A percentile compares a stretch with the other conserved stretches of the same genome.
Conservation (phyloP, 108 stramenopile species). For the Pseudonitzschia multiseries region DNA sequence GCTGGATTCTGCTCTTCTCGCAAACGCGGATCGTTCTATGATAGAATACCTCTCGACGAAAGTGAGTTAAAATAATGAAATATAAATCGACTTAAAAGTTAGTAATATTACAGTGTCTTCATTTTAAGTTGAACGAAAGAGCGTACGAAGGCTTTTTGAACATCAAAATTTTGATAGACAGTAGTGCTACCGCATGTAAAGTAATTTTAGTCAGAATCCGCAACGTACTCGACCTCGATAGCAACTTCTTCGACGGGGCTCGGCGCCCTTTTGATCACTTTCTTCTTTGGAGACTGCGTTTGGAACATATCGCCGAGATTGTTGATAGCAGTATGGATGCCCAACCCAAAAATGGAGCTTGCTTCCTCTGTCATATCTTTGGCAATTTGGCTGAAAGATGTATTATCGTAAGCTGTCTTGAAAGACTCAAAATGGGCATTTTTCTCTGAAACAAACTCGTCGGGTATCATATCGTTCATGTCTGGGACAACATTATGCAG, state of each 20-base stretch:
- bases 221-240: slow-evolving; percentile 55
- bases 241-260: slow-evolving; percentile 45
- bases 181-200: not conserved
- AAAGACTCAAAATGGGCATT: slow-evolving; percentile 31
- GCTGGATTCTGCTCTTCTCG: slow-evolving; percentile 68
- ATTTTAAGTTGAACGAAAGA: not conserved
- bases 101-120: not conserved
- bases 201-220: slow-evolving; percentile 24
- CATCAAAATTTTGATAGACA: not conserved
- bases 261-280: not conserved
- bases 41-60: slow-evolving; percentile 68
- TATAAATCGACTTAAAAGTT: not conserved
- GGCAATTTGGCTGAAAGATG: slow-evolving; percentile 33
- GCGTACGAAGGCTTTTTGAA: not conserved
- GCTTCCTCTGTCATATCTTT: slow-evolving; percentile 34
- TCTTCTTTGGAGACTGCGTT: not conserved
- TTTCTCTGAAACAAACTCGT: slow-evolving; percentile 36
- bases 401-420: slow-evolving; percentile 7
- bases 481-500: slow-evolving; percentile 14
- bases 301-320: slow-evolving; percentile 25
- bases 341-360: slow-evolving; percentile 16
- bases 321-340: slow-evolving; percentile 22
- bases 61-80: slow-evolving; percentile 22
- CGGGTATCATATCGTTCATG: slow-evolving; percentile 19
- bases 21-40: slow-evolving; percentile 68